phyloP scores from a whole-genome alignment of 2,329 filamentous ascomycete species.

The Aspergillus alliaceus region DNA sequence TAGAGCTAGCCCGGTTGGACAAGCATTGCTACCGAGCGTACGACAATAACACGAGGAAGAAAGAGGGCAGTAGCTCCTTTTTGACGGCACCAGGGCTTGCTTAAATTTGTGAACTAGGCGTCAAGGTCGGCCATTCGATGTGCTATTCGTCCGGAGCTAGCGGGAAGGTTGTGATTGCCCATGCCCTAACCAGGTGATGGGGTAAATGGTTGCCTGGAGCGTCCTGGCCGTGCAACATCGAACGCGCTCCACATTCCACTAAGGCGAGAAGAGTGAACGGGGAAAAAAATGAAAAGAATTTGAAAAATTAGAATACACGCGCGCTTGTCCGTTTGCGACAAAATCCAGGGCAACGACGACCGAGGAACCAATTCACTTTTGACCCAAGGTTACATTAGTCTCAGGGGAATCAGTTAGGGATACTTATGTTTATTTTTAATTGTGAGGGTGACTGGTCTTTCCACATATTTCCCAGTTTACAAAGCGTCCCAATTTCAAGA shows the following conservation, averaged over 20 bases:
- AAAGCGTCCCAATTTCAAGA: too few species aligned
- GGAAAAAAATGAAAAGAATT: too few species aligned
- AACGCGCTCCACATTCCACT: not conserved
- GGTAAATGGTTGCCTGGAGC: slow-evolving; percentile 1
- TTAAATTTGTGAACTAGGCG: not conserved
- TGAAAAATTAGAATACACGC: too few species aligned
- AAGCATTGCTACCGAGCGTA: not conserved
- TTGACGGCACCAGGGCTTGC: not conserved
- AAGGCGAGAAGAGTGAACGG: too few species aligned
- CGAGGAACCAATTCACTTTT: not conserved
- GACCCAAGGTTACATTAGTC: not conserved
- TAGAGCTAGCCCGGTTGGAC: not conserved
- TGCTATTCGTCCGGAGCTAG: not conserved
- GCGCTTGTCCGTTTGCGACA: not conserved
- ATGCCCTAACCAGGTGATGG: not conserved
- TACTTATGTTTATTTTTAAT: not conserved
- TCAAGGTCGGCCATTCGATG: not conserved
- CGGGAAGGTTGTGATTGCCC: not conserved
- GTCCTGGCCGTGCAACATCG: too few species aligned
- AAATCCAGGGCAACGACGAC: not conserved
- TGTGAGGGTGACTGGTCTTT: not conserved
- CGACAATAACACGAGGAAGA: not conserved
- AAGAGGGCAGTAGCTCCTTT: not conserved
- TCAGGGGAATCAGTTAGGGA: not conserved
- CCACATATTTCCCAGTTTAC: too few species aligned